A percentile compares a stretch with the other conserved stretches of the same genome.
phyloP scores from a whole-genome alignment of 345 rosid species.

The Iberis pinnata region DNA sequence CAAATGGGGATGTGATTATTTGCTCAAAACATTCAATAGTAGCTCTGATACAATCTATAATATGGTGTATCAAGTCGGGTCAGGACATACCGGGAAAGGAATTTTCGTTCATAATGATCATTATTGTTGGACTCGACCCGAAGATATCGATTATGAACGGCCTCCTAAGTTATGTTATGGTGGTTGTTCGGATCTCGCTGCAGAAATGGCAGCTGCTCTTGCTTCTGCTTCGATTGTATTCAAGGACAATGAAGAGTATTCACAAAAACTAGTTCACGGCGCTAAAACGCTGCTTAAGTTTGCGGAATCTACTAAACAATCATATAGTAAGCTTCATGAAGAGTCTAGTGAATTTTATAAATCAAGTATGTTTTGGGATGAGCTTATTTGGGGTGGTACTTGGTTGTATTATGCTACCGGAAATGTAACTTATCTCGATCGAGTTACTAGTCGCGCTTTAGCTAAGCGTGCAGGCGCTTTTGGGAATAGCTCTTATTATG shows the following conservation, averaged over 20 bases:
- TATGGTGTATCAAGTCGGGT: conserved; percentile 67
- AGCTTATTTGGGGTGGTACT: conserved; percentile 78
- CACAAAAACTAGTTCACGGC: conserved; percentile 78
- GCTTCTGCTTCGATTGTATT: conserved; percentile 93
- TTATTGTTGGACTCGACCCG: conserved; percentile 96
- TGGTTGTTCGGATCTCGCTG: conserved; percentile 80
- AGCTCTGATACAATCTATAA: conserved; percentile 51
- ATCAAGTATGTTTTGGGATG: conserved; percentile 73
- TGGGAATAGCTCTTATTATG: conserved; percentile 60
- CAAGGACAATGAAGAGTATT: conserved; percentile 72
- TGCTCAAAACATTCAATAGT: background rate
- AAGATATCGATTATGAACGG: conserved; percentile 73
- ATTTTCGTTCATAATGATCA: conserved; percentile 56
- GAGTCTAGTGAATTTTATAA: conserved; percentile 65
- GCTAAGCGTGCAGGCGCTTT: conserved; percentile 75
- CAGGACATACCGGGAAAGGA: conserved; percentile 52
- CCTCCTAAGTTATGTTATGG: conserved; percentile 37
- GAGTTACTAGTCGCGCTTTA: conserved; percentile 46
- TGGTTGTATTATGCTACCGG: conserved; percentile 99
- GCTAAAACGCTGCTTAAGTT: conserved; percentile 58
- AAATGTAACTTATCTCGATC: conserved; percentile 49
- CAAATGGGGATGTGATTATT: background rate
- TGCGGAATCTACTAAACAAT: conserved; percentile 34
- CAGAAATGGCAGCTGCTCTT: conserved; percentile 89
- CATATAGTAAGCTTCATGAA: conserved; percentile 31